Conservation (phyloP, 495 filamentous ascomycete species). For the Podospora sp. region DNA sequence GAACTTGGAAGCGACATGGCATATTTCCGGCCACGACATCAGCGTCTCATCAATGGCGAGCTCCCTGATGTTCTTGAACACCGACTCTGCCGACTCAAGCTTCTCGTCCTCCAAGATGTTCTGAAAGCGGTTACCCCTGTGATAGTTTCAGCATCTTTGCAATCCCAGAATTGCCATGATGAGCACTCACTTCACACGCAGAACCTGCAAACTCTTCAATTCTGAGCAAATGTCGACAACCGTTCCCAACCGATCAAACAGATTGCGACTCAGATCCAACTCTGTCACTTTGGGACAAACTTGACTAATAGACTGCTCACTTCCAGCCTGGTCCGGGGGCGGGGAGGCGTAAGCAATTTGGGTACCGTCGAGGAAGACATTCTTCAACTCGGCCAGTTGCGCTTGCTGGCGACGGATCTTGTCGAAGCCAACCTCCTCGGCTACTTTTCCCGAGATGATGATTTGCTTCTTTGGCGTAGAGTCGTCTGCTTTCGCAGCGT, state of each 20-base stretch:
- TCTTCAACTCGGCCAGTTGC: constrained; percentile 71
- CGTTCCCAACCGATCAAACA: constrained; percentile 67
- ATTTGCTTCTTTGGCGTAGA: constrained; percentile 50
- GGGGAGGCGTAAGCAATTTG: constrained; percentile 54
- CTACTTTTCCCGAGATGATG: constrained; percentile 77
- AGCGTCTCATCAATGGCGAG: constrained; percentile 75
- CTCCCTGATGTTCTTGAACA: constrained; percentile 62
- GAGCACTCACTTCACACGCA: constrained; percentile 70
- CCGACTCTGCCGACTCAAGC: constrained; percentile 35
- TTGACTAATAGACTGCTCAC: constrained; percentile 42
- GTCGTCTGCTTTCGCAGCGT: constrained; percentile 37
- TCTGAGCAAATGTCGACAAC: constrained; percentile 70
- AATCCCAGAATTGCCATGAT: constrained; percentile 45
- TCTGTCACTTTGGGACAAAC: constrained; percentile 70
- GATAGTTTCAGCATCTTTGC: constrained; percentile 46
- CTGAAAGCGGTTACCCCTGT: constrained; percentile 77
- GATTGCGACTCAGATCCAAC: constrained; percentile 83
- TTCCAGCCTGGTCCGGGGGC: constrained; percentile 34
- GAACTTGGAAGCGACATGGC: constrained; percentile 55
- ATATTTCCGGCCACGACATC: constrained; percentile 71
- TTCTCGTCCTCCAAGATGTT: constrained; percentile 39
- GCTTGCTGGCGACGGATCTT: constrained; percentile 83
- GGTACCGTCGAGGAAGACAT: constrained; percentile 80
- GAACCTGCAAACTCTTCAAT: constrained; percentile 60
- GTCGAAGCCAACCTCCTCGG: constrained; percentile 94